Conservation (phyloP, 768 basidiomycete genomes). For the Boletus pseudopeckii region DNA sequence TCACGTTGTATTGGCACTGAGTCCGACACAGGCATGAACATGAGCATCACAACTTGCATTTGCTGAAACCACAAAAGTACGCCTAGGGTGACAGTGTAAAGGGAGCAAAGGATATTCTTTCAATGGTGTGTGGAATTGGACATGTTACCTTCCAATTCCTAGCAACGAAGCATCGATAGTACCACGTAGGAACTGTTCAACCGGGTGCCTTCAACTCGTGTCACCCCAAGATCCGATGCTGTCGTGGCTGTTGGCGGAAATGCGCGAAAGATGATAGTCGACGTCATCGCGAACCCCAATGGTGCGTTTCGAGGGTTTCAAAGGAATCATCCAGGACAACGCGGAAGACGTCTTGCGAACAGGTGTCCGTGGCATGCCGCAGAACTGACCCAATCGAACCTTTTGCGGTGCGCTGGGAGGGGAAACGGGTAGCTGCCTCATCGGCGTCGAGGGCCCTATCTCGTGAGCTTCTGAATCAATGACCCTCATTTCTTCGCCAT, state of each 20-base stretch:
- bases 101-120: background rate
- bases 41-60: background rate
- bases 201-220: background rate
- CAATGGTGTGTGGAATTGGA: background rate
- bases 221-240: constrained; percentile 40
- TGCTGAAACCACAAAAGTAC: background rate
- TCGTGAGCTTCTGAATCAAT: background rate
- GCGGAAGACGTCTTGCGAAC: constrained; percentile 20
- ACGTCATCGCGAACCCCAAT: constrained; percentile 1
- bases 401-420: constrained; percentile 29
- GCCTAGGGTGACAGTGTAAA: background rate
- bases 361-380: constrained; percentile 4
- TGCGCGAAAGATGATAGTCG: constrained; percentile 4
- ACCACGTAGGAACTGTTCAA: constrained; percentile 14
- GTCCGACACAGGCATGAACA: background rate
- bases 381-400: constrained; percentile 15
- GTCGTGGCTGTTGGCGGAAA: constrained; percentile 23
- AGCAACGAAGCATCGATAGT: background rate
- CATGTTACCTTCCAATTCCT: background rate
- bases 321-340: constrained; percentile 29
- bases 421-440: constrained; percentile 14
- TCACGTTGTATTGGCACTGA: background rate
- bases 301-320: constrained; percentile 10
- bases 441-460: constrained; percentile 19
- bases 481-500: background rate